These are phyloP conservation scores for Magnolia changhungtana DNA, from an alignment of 164 flowering plant genomes.

Conservation along the genomic window DNA sequence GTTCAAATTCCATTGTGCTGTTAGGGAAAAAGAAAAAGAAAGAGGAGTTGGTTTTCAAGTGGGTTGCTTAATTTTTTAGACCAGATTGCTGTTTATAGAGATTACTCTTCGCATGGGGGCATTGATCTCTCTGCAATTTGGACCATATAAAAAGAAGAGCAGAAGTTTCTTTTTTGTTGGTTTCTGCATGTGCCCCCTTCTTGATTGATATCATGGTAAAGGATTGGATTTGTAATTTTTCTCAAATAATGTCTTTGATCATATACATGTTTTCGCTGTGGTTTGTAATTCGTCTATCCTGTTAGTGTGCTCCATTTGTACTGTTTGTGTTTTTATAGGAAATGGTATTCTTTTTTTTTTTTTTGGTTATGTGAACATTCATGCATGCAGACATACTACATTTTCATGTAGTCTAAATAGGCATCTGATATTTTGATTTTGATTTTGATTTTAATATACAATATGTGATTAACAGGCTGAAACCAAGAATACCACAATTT, in stretches of 20 bases:
- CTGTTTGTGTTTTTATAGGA: conserved; percentile 5
- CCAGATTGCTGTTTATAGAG: not conserved
- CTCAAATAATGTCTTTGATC: not conserved
- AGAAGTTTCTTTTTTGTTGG: conserved; percentile 28
- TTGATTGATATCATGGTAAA: conserved; percentile 11
- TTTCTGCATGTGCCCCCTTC: conserved; percentile 18
- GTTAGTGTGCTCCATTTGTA: not conserved
- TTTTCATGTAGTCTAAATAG: too few relatives aligned
- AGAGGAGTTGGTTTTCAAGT: conserved; percentile 3
- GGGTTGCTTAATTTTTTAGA: conserved; percentile 1
- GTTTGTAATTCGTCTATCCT: not conserved
- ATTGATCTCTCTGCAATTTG: not conserved
- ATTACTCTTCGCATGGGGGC: conserved; percentile 12
- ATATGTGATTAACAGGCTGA: too few relatives aligned
- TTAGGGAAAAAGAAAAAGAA: not conserved
- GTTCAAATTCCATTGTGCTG: conserved; percentile 9
- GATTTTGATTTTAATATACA: too few relatives aligned
- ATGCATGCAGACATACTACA: not conserved
- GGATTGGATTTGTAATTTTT: conserved; percentile 17
- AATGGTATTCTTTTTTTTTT: not conserved
- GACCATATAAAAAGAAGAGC: conserved; percentile 13
- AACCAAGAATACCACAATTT: too few relatives aligned
- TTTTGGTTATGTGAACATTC: not conserved
- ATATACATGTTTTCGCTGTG: not conserved
- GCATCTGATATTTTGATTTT: too few relatives aligned